Conservation (phyloP, 768 basidiomycete genomes). For the Mycena rebaudengoi region DNA sequence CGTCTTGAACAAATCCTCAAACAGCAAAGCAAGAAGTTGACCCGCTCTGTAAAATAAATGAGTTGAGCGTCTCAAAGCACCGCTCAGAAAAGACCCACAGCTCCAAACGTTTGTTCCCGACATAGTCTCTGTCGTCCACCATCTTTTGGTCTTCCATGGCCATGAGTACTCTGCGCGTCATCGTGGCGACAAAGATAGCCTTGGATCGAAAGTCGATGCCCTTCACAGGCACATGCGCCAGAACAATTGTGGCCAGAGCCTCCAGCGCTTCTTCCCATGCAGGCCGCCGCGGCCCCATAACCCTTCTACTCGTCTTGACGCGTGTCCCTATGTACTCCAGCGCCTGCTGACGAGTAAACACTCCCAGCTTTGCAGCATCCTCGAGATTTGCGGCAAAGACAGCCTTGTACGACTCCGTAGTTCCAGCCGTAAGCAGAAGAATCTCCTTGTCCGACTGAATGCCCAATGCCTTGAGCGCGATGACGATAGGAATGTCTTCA, state of each 20-base stretch:
- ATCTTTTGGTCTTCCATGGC: constrained; percentile 96
- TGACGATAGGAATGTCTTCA: constrained; percentile 95
- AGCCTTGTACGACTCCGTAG: constrained; percentile 85
- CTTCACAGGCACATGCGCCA: constrained; percentile 94
- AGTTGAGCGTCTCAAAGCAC: neutral
- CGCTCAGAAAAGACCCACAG: constrained; percentile 65
- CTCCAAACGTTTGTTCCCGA: constrained; percentile 98
- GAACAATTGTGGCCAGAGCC: constrained; percentile 95
- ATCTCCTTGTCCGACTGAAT: constrained; percentile 99
- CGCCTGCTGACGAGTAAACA: constrained; percentile 93
- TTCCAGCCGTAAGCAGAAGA: constrained; percentile 91
- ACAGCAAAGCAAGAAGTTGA: constrained; percentile 92
- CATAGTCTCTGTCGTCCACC: constrained; percentile 98
- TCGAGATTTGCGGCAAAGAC: constrained; percentile 93
- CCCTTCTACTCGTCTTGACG: constrained; percentile 86
- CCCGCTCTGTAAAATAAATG: constrained; percentile 72
- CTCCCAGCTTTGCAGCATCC: constrained; percentile 89
- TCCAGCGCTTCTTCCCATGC: constrained; percentile 96
- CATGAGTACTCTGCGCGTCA: constrained; percentile 96
- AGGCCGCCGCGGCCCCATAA: constrained; percentile 84
- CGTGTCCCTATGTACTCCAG: constrained; percentile 94
- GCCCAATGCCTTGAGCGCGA: constrained; percentile 96
- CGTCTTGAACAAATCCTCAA: constrained; percentile 98
- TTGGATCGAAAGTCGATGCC: constrained; percentile 92
- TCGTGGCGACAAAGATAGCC: constrained; percentile 96